These are phyloP conservation scores for Trichoderma atrobrunneum DNA, from an alignment of 2,329 filamentous ascomycete species.

Conservation along the genomic window DNA sequence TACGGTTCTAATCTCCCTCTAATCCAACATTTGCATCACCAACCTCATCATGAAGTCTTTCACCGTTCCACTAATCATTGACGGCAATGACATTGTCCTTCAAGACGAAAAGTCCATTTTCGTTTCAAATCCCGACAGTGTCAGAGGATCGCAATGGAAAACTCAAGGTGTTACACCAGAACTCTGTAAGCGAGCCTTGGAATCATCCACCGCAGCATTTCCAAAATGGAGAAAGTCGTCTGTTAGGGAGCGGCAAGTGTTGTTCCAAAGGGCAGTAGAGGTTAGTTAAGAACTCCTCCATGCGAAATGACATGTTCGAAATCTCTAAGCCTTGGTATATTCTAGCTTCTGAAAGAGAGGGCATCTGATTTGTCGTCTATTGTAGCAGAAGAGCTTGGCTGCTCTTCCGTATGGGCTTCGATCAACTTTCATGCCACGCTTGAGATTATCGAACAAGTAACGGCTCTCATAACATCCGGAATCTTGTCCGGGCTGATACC, in stretches of 20 bases:
- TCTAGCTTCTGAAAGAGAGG: conserved; percentile 4
- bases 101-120: background rate
- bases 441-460: conserved; percentile 3
- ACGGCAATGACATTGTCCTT: conserved; percentile 10
- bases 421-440: background rate
- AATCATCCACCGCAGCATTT: conserved; percentile 7
- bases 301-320: background rate
- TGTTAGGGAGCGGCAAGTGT: background rate
- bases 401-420: background rate
- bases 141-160: background rate
- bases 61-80: conserved; percentile 15
- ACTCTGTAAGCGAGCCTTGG: background rate
- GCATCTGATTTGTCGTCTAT: background rate
- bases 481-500: background rate
- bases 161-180: conserved; percentile 10
- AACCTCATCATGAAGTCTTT: background rate
- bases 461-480: background rate
- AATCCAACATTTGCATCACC: background rate
- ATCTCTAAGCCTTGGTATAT: background rate
- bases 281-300: background rate
- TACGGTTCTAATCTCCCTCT: background rate
- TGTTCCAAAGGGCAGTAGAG: conserved; percentile 5
- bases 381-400: conserved; percentile 3
- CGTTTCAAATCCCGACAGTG: conserved; percentile 5
- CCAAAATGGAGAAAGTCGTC: conserved; percentile 1